Base-by-base conservation (phyloP, 23 red algal species). In the Gracilariopsis chorda region DNA sequence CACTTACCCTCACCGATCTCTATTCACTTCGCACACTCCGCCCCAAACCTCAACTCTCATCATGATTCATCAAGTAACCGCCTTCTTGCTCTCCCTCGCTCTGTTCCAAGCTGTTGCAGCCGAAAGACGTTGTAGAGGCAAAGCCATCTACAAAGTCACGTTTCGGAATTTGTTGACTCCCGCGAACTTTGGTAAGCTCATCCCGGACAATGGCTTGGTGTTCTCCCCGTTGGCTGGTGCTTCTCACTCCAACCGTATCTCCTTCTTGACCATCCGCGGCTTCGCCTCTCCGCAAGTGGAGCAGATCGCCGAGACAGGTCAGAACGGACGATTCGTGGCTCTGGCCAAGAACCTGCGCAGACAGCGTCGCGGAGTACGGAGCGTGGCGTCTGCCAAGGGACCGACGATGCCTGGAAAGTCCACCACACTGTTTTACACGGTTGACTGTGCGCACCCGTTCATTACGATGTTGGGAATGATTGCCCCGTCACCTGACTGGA, bases 401-500 rank as follows among this genome's bases (percentile, higher is more conserved):
- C 59, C 83, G 6, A 14, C 37, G 0, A 7, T 74, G 67, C 32
- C 83, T 35, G 67, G 67, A 40, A 59, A 16, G 3, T 42, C 43
- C 28, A 41, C 27, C n/a, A 44, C 45, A 24, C n/a, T 88, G 0
- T 12, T 9, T 16, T 17, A 74, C 25, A 41, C 21, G 35, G 83
- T 88, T 5, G 64, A 88, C 43, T 88, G 83, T 74, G 67, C 39
- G 16, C 51, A 76, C 40, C 83, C 83, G 45, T 88, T 88, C 65
- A 55, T 88, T 28, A 88, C 83, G 17, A 64, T 64, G n/a, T 17
- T 88, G 3, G 36, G 42, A 23, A 88, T 88, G 83, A 51, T 75
- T 45, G 83, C 83, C 11, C 83, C 83, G 8, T 88, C 83, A 6
- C 83, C 83, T 24, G 83, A 88, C 24, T 88, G 83, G 83, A 88